Evolutionary conservation across 2,329 filamentous ascomycete species (phyloP).

Genomic region (Corynespora cassiicola): DNA sequence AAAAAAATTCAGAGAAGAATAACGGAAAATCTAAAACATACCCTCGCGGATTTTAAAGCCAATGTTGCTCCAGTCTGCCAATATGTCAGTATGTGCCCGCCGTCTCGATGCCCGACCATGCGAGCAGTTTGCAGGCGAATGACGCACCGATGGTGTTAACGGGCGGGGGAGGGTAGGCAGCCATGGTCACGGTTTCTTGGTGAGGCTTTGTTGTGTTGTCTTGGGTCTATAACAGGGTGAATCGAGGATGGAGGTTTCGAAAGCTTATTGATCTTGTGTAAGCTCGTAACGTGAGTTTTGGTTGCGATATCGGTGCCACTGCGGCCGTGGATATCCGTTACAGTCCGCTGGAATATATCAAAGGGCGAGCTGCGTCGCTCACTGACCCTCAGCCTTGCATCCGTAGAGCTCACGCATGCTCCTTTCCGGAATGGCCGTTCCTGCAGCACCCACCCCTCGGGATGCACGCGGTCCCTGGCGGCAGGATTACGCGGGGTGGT

Average conservation of each 20-base stretch:
- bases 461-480: too few relatives aligned
- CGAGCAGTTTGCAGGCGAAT: conserved; percentile 4
- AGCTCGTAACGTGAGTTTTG: conserved; percentile 14
- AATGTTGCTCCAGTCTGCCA: conserved; percentile 84
- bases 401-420: too few relatives aligned
- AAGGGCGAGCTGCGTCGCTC: conserved; percentile 16
- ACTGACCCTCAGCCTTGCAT: too few relatives aligned
- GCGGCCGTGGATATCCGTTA: conserved; percentile 30
- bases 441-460: too few relatives aligned
- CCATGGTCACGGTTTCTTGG: conserved; percentile 28
- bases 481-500: conserved; percentile 14
- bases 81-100: conserved; percentile 15
- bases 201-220: conserved; percentile 5
- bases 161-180: conserved; percentile 70
- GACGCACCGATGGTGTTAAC: conserved; percentile 73
- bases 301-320: conserved; percentile 40
- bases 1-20: neutral
- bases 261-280: conserved; percentile 20
- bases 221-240: conserved; percentile 3
- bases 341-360: conserved; percentile 30
- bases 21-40: conserved; percentile 45
- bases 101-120: neutral
- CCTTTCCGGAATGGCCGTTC: too few relatives aligned
- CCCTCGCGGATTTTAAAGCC: conserved; percentile 93
- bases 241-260: conserved; percentile 14